Percentiles rank a stretch among this genome's conserved stretches.
These are phyloP conservation scores for Clavulina sp. DNA, from an alignment of 768 basidiomycete genomes.

Conservation along the genomic window DNA sequence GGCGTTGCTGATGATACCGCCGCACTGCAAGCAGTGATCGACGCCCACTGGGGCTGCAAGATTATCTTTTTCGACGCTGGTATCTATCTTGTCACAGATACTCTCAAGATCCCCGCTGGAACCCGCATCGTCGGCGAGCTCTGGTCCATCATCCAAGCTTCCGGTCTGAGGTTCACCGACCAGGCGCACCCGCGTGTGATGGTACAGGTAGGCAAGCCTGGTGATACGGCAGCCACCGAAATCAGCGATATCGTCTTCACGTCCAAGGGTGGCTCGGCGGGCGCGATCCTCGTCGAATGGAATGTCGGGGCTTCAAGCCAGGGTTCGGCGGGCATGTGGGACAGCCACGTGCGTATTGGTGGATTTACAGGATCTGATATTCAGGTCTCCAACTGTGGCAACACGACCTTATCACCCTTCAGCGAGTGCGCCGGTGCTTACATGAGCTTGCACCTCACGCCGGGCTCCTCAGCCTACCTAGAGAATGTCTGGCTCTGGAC, in stretches of 20 bases:
- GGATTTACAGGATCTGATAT: constrained; percentile 16
- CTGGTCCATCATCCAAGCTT: constrained; percentile 40
- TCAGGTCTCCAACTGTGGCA: constrained; percentile 14
- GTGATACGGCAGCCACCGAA: constrained; percentile 37
- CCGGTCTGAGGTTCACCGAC: constrained; percentile 30
- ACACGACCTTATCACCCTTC: constrained; percentile 25
- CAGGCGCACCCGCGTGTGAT: constrained; percentile 28
- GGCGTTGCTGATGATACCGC: constrained; percentile 60
- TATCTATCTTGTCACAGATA: constrained; percentile 35
- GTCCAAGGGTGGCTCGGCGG: constrained; percentile 29
- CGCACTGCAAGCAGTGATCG: constrained; percentile 44
- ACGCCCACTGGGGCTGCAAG: constrained; percentile 47
- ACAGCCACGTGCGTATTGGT: constrained; percentile 30
- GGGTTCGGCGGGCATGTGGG: constrained; percentile 36
- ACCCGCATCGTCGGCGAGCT: constrained; percentile 43
- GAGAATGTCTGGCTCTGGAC: constrained; percentile 49
- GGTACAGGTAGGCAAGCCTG: constrained; percentile 32
- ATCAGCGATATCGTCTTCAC: constrained; percentile 48
- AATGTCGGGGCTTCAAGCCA: constrained; percentile 39
- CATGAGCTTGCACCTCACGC: constrained; percentile 40
- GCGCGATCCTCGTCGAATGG: constrained; percentile 48
- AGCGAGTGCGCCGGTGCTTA: too few relatives aligned
- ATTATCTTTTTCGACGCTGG: constrained; percentile 72
- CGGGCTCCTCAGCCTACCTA: constrained; percentile 22
- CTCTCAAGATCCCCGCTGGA: constrained; percentile 39